Base-by-base conservation (phyloP, 352 stramenopile species). In the Hyaloperonospora arabidopsidis region DNA sequence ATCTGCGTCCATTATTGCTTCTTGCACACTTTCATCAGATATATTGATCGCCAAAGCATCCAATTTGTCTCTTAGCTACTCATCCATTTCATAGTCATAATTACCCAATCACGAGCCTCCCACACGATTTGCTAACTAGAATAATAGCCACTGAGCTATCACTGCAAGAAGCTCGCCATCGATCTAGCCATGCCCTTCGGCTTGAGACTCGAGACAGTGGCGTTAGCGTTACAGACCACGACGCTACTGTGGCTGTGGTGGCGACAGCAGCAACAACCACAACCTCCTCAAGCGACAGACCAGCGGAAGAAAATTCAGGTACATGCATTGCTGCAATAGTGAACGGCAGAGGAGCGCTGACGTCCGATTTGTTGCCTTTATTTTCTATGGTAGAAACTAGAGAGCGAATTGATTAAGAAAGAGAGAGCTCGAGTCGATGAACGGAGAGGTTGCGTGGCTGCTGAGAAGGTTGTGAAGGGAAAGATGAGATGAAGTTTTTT, bases 381-480 rank as follows among this genome's bases (percentile, higher is more conserved):
- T 7, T 3, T 2, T 36, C 18, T n/a, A 34, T 17, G 18, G 14
- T 29, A 77, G 73, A 39, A 67, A 13, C 45, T 86, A 35, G 53
- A 81, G 41, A 38, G 47, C 1, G 63, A 83, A 40, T 54, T 69
- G 3, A 51, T 56, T 18, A 79, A 71, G 45, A 84, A 79, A 47
- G 78, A 88, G 44, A 55, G 70, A 41, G 63, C 81, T 59, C 72
- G 83, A 1, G 25, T 69, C 15, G 68, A 83, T 28, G 83, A 93
- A 56, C 74, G 80, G 13, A 64, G 62, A 52, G 83, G 83, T 0
- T 72, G 83, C 4, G 65, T 89, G 2, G 65, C 76, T 22, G 79
- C 83, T 25, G 83, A 93, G 22, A 84, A 87, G 59, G 75, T 82
- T 32, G 23, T 8, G n/a, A n/a, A n/a, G n/a, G n/a, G n/a, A n/a